phyloP scores from a whole-genome alignment of 192 early-diverging fungal genomes.

The Backusella macrospora region DNA sequence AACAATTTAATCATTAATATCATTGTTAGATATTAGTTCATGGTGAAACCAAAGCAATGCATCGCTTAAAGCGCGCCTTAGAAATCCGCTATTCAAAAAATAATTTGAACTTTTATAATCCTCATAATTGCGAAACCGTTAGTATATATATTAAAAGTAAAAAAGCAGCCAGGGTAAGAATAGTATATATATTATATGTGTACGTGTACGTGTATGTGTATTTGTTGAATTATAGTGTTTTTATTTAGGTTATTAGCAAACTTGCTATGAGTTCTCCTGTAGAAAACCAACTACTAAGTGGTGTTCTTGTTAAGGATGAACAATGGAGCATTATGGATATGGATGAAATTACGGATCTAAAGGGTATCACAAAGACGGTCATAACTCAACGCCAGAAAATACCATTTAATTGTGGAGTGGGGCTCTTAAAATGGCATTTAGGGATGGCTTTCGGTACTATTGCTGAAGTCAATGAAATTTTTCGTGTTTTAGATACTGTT shows the following conservation, averaged over 20 bases:
- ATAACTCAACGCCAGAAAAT: conserved; percentile 80
- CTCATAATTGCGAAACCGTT: conserved; percentile 86
- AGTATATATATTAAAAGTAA: conserved; percentile 92
- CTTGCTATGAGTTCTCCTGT: conserved; percentile 77
- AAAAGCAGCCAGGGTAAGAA: conserved; percentile 82
- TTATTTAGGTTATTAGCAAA: conserved; percentile 69
- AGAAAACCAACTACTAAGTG: conserved; percentile 66
- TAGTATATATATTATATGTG: not conserved
- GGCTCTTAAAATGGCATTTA: conserved; percentile 85
- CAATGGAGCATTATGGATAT: conserved; percentile 84
- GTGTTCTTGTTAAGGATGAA: conserved; percentile 88
- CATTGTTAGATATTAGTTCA: conserved; percentile 80
- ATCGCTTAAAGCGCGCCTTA: conserved; percentile 81
- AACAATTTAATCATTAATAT: not conserved
- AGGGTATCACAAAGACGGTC: conserved; percentile 67
- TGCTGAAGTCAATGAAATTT: conserved; percentile 42
- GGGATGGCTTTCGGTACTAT: conserved; percentile 91
- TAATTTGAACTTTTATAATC: conserved; percentile 82
- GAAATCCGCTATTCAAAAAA: conserved; percentile 81
- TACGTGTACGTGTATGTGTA: not conserved
- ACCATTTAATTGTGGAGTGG: conserved; percentile 72
- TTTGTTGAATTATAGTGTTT: not conserved
- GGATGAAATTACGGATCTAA: conserved; percentile 81
- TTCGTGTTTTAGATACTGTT: conserved; percentile 75
- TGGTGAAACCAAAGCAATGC: conserved; percentile 96